Base-by-base conservation (phyloP, 176 grass and related monocot species). In the Triticum turgidum region DNA sequence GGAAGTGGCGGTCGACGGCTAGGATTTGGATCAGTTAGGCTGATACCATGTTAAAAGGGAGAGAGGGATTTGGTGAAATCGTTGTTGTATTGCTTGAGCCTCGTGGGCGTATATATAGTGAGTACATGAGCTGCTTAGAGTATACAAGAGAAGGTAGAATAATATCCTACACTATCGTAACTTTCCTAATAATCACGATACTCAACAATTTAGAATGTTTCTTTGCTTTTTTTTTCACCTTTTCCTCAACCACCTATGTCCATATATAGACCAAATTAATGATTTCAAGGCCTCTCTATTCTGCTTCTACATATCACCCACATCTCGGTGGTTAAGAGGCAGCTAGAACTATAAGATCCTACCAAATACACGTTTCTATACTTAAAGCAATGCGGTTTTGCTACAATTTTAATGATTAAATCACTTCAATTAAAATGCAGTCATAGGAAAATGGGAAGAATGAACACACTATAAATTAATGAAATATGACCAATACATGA, bases 381-480 rank as follows among this genome's bases (percentile, higher is more conserved):
- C 61, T 62, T 62, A 25, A 61, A 8, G 21, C n/a, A 24, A 62
- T 4, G 9, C 61, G 0, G 0, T 62, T 62, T 62, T 62, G n/a
- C 9, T 25, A 62, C 9, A 59, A 1, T 25, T 24, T 25, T 62
- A 24, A 11, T 25, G 61, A 0, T 62, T 62, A 11, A 62, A 25
- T 62, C 61, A 62, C 9, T 25, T 0, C 61, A 25, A 62, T 22
- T 62, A 11, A 11, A 62, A 62, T 62, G 0, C 0, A 11, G n/a
- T 62, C 0, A 25, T 0, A 11, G 1, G 9, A 11, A 58, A 22
- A 24, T 24, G 54, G 54, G 54, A 62, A 22, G 21, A 62, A 62
- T 62, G 11, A 22, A 24, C 21, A 24, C 59, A 24, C n/a, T 11
- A 11, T 0, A 0, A n/a, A 62, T 1, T 0, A 11, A 24, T 0